Base-by-base conservation (phyloP, 2,329 filamentous ascomycete genomes). In the Talaromyces marneffei region DNA sequence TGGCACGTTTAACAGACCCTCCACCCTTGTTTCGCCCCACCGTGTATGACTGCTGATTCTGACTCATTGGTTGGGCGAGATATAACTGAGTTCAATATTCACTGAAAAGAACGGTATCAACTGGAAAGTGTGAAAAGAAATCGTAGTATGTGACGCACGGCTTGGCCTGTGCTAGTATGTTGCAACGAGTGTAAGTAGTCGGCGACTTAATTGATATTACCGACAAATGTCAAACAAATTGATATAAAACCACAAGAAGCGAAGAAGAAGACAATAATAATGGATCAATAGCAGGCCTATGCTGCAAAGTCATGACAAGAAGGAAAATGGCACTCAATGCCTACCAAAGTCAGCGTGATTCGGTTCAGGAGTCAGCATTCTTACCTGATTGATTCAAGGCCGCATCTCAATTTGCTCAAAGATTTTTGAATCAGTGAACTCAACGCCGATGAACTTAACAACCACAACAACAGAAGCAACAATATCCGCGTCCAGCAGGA, bases 251-350 rank as follows among this genome's bases (percentile, higher is more conserved):
- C 39, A 48, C 23, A 48, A 48, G 46, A 37, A 37, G n/a, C 27
- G 33, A 35, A 48, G 27, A 48, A n/a, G 33, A 35, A 48, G 27
- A 48, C 25, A 46, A 53, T 39, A 59, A 50, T 48, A 25, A 52
- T 42, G 31, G 35, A 46, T 37, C 27, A 55, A 50, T 18, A 33
- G 59, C 39, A 57, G 48, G 25, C 31, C 54, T 48, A 39, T 25
- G 54, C 62, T 58, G 59, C 46, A 61, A 63, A 59, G 25, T 55
- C 56, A 56, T 40, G 40, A 56, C 39, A 61, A 39, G 29, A 59
- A 57, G 53, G 42, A 54, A 59, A 20, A 16, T 39, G 62, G 62
- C 62, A 63, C 27, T 63, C 62, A 63, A 63, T 63, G 62, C 62
- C 62, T 63, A 20, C 23, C 7, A 39, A 48, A 6, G 52, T 61